Evolutionary conservation across 139 green algal genomes (phyloP).

Genomic region (Tetradesmus obliquus): DNA sequence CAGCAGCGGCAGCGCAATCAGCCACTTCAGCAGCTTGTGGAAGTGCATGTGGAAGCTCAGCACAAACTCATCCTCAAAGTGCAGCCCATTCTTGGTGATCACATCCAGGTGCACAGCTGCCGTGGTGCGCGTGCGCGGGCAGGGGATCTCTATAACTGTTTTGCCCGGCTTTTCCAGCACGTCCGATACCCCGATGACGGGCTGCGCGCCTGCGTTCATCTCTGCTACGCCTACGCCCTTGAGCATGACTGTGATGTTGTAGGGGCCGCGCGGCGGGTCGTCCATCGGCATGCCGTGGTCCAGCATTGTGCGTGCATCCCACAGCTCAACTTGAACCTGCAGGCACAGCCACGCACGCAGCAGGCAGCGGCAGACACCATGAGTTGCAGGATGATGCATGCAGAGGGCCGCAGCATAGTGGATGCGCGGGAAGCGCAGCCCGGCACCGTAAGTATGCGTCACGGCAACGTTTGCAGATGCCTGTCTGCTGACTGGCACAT

Average conservation of each 20-base stretch:
- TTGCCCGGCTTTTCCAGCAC: conserved; percentile 72
- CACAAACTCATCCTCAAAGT: conserved; percentile 87
- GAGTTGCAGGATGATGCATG: background rate
- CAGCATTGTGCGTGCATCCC: conserved; percentile 56
- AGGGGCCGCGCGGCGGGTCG: conserved; percentile 63
- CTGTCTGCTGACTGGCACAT: too few species aligned
- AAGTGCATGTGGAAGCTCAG: conserved; percentile 97
- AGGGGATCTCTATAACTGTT: conserved; percentile 75
- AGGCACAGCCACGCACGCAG: background rate
- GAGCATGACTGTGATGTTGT: conserved; percentile 80
- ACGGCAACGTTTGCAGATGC: background rate
- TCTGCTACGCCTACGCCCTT: conserved; percentile 77
- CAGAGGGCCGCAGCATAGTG: background rate
- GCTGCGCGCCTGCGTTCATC: conserved; percentile 78
- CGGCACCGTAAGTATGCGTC: background rate
- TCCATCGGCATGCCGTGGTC: conserved; percentile 48
- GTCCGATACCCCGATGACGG: conserved; percentile 85
- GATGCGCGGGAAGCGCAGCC: background rate
- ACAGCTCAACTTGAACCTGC: conserved; percentile 57
- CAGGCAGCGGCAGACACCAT: background rate
- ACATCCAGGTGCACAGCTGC: conserved; percentile 85
- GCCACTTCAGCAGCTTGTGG: conserved; percentile 83
- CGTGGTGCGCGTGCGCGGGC: conserved; percentile 76
- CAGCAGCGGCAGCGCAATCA: conserved; percentile 63
- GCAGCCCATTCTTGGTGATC: conserved; percentile 66